Evolutionary conservation across 163 green algal species (phyloP), one percentile per base, ranked within the genome.

Genomic region (Picocystis sp.): DNA sequence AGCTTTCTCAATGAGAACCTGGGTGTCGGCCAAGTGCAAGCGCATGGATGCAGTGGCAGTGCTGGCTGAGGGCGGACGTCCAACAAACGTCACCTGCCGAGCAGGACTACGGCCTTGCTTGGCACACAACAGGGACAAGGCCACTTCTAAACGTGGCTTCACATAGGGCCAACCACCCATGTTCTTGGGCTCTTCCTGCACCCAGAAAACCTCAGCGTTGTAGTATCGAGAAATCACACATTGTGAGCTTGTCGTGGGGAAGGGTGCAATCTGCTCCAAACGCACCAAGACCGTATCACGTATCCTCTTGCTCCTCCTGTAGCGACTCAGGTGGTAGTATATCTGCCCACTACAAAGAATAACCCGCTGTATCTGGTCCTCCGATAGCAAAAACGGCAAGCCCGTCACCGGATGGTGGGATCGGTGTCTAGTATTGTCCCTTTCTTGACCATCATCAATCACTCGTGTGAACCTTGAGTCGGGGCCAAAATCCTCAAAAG

Each of bases 301-400:
- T 55, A 74, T 66, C 11, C 56, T 41, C 3, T 54, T 52, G 21
- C 24, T 22, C 45, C 24, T 45, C 21, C 60, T 61, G 34, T 56
- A 46, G 21, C 48, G 33, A 3, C 47, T 61, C 3, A 84, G 67
- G 29, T 65, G 52, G 60, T 88, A 88, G 62, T 80, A 84, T 38
- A 89, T 70, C 62, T 84, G 75, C 1, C 81, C 81, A n/a, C 56
- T 71, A 60, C 80, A 89, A 22, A 92, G 59, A 23, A 89, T 60
- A 8, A 92, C 71, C 10, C 75, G 56, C 2, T 66, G 61, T 2
- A 87, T 79, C 22, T 70, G 13, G 6, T 71, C 35, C 17, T 59
- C 51, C 12, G 65, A 60, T 38, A 72, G 35, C 42, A 74, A 54
- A 52, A 62, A 75, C 14, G 60, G 19, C 25, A 58, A 58, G 3